A percentile compares a stretch with the other conserved stretches of the same genome.
phyloP scores from a whole-genome alignment of 2,329 filamentous ascomycete genomes.

The Aureobasidium sp. region DNA sequence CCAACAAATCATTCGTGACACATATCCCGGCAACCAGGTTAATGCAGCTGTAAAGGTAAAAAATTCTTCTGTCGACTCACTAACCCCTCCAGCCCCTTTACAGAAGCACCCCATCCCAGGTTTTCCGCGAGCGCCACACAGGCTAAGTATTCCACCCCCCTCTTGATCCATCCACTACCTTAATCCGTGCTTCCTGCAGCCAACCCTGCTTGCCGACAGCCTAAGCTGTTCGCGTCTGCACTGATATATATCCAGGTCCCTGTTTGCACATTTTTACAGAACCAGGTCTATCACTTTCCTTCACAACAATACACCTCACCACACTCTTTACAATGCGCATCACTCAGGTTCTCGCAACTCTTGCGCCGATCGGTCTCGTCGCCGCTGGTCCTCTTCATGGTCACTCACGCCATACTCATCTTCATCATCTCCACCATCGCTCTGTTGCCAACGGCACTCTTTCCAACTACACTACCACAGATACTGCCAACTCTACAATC shows the following conservation, averaged over 20 bases:
- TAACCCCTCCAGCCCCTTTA: slow-evolving; percentile 14
- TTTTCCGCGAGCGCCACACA: slow-evolving; percentile 9
- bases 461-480: not conserved
- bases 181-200: slow-evolving; percentile 10
- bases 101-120: slow-evolving; percentile 7
- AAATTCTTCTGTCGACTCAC: slow-evolving; percentile 2
- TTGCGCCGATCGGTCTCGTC: not conserved
- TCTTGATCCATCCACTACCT: slow-evolving; percentile 8
- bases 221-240: slow-evolving; percentile 11
- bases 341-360: not conserved
- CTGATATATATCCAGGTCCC: slow-evolving; percentile 13
- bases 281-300: slow-evolving; percentile 8
- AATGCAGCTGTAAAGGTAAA: slow-evolving; percentile 12
- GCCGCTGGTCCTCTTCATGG: slow-evolving; percentile 1
- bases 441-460: not conserved
- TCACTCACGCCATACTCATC: slow-evolving; percentile 3
- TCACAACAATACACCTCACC: not conserved
- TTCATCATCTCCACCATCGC: slow-evolving; percentile 11
- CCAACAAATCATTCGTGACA: slow-evolving; percentile 10
- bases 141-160: slow-evolving; percentile 11
- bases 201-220: slow-evolving; percentile 1
- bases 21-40: slow-evolving; percentile 11
- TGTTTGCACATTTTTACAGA: slow-evolving; percentile 10
- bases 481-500: not conserved
- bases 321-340: slow-evolving; percentile 12